phyloP scores from a whole-genome alignment of 352 stramenopile genomes.

The Pythium scleroteichum region DNA sequence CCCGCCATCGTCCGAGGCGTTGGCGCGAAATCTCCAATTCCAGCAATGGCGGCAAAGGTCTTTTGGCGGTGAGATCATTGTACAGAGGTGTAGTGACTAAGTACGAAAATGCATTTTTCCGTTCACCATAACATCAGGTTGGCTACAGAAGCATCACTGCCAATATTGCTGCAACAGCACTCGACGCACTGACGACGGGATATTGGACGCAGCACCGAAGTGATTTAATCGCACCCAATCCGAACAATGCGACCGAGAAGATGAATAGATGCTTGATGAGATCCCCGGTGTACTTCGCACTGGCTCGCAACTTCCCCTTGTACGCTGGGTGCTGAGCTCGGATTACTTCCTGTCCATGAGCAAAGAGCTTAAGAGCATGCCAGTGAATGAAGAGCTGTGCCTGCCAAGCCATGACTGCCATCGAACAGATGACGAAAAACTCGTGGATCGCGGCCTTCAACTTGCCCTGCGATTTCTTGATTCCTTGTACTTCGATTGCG shows the following conservation, averaged over 20 bases:
- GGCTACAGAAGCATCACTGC: not conserved
- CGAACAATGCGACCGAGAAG: slow-evolving; percentile 23
- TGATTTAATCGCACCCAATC: slow-evolving; percentile 12
- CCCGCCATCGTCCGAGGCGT: slow-evolving; percentile 22
- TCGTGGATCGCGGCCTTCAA: slow-evolving; percentile 8
- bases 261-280: slow-evolving; percentile 27
- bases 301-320: slow-evolving; percentile 21
- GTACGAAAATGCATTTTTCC: slow-evolving; percentile 13
- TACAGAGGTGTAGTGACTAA: slow-evolving; percentile 1
- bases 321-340: slow-evolving; percentile 22
- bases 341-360: slow-evolving; percentile 20
- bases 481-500: slow-evolving; percentile 4
- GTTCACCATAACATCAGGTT: not conserved
- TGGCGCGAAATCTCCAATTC: slow-evolving; percentile 21
- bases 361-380: slow-evolving; percentile 24
- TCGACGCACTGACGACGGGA: slow-evolving; percentile 5
- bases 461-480: slow-evolving; percentile 7
- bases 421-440: slow-evolving; percentile 19
- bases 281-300: slow-evolving; percentile 14
- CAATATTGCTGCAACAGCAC: not conserved
- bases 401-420: slow-evolving; percentile 30
- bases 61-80: slow-evolving; percentile 4
- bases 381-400: slow-evolving; percentile 30
- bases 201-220: slow-evolving; percentile 11
- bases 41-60: slow-evolving; percentile 5